These are phyloP conservation scores for Pleurotus giganteus DNA, from an alignment of 768 basidiomycete genomes.

Conservation along the genomic window DNA sequence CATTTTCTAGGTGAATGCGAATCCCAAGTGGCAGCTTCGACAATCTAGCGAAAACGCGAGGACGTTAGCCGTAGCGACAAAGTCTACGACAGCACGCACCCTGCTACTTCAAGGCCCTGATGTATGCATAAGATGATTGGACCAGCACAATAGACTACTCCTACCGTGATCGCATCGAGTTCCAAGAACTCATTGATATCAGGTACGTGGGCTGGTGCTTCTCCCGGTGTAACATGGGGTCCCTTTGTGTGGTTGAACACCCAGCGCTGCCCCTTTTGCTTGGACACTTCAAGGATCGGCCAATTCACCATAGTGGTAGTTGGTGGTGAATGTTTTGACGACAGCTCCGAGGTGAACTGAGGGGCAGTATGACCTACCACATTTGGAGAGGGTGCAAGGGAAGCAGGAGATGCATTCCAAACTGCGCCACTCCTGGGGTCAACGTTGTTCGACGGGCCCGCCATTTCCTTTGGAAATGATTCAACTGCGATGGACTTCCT, in stretches of 20 bases:
- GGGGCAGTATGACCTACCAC: no score
- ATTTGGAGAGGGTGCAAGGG: no score
- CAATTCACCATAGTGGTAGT: background rate
- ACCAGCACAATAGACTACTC: background rate
- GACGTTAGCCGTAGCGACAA: no score
- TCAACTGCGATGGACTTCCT: no score
- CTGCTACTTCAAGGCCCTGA: no score
- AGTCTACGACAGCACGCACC: no score
- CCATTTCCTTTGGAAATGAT: no score
- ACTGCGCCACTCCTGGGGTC: no score
- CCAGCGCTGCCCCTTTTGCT: background rate
- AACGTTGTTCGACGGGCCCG: no score
- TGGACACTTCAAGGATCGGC: background rate
- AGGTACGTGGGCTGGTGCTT: background rate
- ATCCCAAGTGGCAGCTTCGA: constrained; percentile 34
- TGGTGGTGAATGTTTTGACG: background rate
- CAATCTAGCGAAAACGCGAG: background rate
- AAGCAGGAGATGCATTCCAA: no score
- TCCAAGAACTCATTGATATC: background rate
- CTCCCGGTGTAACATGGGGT: background rate
- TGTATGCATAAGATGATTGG: background rate
- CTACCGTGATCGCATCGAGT: constrained; percentile 10
- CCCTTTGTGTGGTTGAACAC: background rate
- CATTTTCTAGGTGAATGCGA: constrained; percentile 41
- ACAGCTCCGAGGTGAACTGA: no score